These are phyloP conservation scores for Boechera stricta DNA, from an alignment of 345 rosid genomes.

Conservation along the genomic window DNA sequence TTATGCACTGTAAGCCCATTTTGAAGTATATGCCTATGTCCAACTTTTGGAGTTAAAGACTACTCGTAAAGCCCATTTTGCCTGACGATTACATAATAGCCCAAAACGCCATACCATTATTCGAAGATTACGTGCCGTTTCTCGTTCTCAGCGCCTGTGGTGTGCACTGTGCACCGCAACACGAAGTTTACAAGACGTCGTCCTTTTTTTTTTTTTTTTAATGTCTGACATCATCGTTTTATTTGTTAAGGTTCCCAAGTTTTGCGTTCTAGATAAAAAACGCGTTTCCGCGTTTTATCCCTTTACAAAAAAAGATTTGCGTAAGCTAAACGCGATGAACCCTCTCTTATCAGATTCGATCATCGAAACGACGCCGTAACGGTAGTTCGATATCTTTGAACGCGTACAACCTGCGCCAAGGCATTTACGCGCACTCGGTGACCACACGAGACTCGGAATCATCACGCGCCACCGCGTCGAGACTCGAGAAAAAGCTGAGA, in stretches of 20 bases:
- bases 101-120: too few species aligned
- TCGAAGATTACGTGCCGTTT: too few species aligned
- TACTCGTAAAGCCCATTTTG: too few species aligned
- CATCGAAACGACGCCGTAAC: not conserved
- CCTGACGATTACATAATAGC: too few species aligned
- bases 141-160: too few species aligned
- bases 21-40: too few species aligned
- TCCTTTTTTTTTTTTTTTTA: too few species aligned
- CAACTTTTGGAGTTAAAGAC: too few species aligned
- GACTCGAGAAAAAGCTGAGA: not conserved
- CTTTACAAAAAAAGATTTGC: constrained; percentile 13
- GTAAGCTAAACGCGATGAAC: constrained; percentile 30
- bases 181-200: too few species aligned
- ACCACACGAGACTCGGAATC: constrained; percentile 24
- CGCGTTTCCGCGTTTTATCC: constrained; percentile 24
- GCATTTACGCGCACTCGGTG: constrained; percentile 42
- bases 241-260: not conserved
- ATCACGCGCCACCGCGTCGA: constrained; percentile 38
- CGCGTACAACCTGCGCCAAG: constrained; percentile 35
- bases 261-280: not conserved
- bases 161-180: too few species aligned
- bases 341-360: constrained; percentile 21
- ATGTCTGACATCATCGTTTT: too few species aligned
- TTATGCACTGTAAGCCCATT: too few species aligned
- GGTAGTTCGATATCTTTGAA: not conserved